These are phyloP conservation scores for Pezicula neosporulosa DNA, from an alignment of 2,329 filamentous ascomycete genomes.

Conservation along the genomic window DNA sequence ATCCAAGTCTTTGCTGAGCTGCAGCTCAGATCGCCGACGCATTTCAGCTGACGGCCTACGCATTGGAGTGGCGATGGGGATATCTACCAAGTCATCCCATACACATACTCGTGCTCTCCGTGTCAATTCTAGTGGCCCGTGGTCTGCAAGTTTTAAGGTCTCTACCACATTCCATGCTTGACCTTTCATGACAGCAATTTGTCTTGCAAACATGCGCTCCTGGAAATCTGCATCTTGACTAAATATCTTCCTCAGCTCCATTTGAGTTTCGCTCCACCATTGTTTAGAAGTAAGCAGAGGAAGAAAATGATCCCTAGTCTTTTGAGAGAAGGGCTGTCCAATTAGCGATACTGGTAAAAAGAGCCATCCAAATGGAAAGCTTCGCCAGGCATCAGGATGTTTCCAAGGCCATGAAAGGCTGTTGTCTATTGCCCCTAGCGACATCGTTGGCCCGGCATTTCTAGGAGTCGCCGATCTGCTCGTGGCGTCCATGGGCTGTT, in stretches of 20 bases:
- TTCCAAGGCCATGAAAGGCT: constrained; percentile 99
- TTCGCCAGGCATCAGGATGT: constrained; percentile 84
- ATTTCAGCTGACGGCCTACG: constrained; percentile 81
- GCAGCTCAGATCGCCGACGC: constrained; percentile 58
- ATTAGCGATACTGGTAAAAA: constrained; percentile 96
- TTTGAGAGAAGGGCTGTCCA: constrained; percentile 91
- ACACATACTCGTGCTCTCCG: constrained; percentile 88
- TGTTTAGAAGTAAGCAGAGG: constrained; percentile 88
- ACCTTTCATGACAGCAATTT: constrained; percentile 98
- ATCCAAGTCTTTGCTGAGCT: constrained; percentile 45
- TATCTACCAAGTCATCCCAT: constrained; percentile 96
- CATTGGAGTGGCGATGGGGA: constrained; percentile 91
- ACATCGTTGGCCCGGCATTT: constrained; percentile 48
- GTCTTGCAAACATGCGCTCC: constrained; percentile 97
- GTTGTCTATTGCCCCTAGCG: constrained; percentile 93
- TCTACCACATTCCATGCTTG: constrained; percentile 99
- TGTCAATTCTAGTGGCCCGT: constrained; percentile 90
- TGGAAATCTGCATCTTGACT: constrained; percentile 93
- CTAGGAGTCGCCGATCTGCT: constrained; percentile 37
- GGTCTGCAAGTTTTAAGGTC: constrained; percentile 87
- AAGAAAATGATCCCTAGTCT: constrained; percentile 92
- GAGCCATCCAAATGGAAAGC: constrained; percentile 97
- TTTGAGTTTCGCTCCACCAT: constrained; percentile 96
- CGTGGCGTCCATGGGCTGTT: constrained; percentile 82
- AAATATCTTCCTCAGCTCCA: constrained; percentile 82